A percentile compares a stretch with the other conserved stretches of the same genome.
These are phyloP conservation scores for Vigna angularis DNA, from an alignment of 306 rosid genomes.

Conservation along the genomic window DNA sequence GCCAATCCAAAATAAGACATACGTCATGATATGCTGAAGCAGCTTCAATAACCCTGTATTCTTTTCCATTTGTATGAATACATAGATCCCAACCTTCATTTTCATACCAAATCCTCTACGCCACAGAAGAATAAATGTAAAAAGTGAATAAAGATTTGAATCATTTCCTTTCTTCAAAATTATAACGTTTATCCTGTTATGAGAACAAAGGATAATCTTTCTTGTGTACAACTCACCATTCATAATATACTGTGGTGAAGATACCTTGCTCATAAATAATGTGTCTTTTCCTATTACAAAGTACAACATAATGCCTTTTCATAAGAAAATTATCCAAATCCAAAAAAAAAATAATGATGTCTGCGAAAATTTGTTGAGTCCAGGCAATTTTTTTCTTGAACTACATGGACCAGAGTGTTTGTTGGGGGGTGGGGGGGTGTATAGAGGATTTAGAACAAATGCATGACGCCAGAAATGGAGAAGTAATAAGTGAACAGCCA, in stretches of 20 bases:
- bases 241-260: not conserved
- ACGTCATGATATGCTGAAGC: not conserved
- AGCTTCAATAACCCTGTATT: not conserved
- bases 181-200: not conserved
- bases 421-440: not conserved
- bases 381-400: not conserved
- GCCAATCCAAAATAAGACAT: not conserved
- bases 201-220: not conserved
- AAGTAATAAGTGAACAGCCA: slow-evolving; percentile 1
- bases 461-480: not conserved
- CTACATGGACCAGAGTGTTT: not conserved
- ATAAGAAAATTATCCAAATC: not conserved
- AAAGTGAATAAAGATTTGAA: not conserved
- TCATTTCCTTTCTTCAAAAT: not conserved
- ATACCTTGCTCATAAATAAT: not conserved
- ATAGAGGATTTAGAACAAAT: not conserved
- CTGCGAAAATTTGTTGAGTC: not conserved
- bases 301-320: not conserved
- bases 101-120: not conserved
- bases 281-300: not conserved
- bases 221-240: not conserved
- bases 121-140: not conserved
- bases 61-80: not conserved
- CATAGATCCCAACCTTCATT: not conserved
- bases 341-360: slow-evolving; percentile 2